These are phyloP conservation scores for Phytophthora constricta DNA, from an alignment of 352 stramenopile genomes.

Conservation along the genomic window DNA sequence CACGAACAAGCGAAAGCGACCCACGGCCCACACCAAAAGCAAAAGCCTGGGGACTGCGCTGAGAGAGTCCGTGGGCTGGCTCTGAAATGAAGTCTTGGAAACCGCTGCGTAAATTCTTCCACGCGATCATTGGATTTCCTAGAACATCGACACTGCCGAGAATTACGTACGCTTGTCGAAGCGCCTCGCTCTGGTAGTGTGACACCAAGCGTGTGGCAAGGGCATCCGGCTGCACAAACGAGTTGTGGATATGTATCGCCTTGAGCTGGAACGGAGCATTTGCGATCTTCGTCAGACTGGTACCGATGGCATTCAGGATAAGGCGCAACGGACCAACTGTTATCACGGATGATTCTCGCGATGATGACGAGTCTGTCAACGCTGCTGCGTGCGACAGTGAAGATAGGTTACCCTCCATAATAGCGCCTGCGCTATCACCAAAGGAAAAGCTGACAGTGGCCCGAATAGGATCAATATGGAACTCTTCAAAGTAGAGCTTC, in stretches of 20 bases:
- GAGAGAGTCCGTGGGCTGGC: slow-evolving; percentile 76
- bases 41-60: slow-evolving; percentile 83
- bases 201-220: slow-evolving; percentile 70
- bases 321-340: slow-evolving; percentile 82
- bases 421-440: slow-evolving; percentile 66
- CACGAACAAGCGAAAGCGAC: slow-evolving; percentile 84
- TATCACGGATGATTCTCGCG: slow-evolving; percentile 44
- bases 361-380: slow-evolving; percentile 37
- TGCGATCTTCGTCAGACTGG: slow-evolving; percentile 88
- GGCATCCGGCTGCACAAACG: slow-evolving; percentile 85
- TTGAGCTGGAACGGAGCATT: slow-evolving; percentile 90
- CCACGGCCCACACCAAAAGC: slow-evolving; percentile 78
- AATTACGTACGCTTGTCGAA: slow-evolving; percentile 89
- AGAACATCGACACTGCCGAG: slow-evolving; percentile 88
- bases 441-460: slow-evolving; percentile 89
- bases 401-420: slow-evolving; percentile 63
- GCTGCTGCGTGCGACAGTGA: slow-evolving; percentile 38
- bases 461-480: slow-evolving; percentile 84
- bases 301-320: slow-evolving; percentile 88
- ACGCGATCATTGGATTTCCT: slow-evolving; percentile 89
- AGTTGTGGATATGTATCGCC: slow-evolving; percentile 75
- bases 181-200: slow-evolving; percentile 89
- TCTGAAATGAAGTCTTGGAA: slow-evolving; percentile 89
- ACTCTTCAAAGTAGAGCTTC: slow-evolving; percentile 92
- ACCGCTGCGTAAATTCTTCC: slow-evolving; percentile 82